Conservation (phyloP, 495 filamentous ascomycete genomes). For the Lasiosphaeria hispida region DNA sequence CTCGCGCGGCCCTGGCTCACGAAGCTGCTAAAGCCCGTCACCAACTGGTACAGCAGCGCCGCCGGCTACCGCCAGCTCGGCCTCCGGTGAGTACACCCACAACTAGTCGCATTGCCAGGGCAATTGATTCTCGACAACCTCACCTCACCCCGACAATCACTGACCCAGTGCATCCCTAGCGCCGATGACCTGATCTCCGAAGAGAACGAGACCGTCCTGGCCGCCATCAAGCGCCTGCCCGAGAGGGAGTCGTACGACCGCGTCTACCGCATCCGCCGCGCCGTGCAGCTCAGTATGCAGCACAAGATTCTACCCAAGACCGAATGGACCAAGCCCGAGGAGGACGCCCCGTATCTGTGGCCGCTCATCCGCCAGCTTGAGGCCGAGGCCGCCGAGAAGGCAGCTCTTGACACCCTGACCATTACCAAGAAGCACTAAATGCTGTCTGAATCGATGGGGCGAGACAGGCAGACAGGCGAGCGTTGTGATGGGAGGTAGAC, state of each 20-base stretch:
- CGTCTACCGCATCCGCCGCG: constrained; percentile 91
- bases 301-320: constrained; percentile 81
- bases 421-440: constrained; percentile 54
- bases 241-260: constrained; percentile 93
- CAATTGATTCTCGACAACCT: constrained; percentile 16
- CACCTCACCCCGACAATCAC: constrained; percentile 10
- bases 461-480: background rate
- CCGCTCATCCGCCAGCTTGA: constrained; percentile 42
- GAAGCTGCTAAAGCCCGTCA: constrained; percentile 71
- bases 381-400: constrained; percentile 75
- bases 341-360: constrained; percentile 36
- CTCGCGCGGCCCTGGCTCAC: constrained; percentile 79
- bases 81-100: constrained; percentile 64
- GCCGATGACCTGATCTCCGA: constrained; percentile 91
- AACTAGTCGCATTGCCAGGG: background rate
- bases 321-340: constrained; percentile 65
- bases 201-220: constrained; percentile 79
- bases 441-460: background rate
- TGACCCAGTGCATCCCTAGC: constrained; percentile 44
- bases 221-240: constrained; percentile 84
- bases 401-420: constrained; percentile 77
- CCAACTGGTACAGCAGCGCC: constrained; percentile 79
- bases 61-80: constrained; percentile 92
- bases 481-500: no score
- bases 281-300: constrained; percentile 72